Evolutionary conservation across 768 basidiomycete genomes (phyloP).

Genomic region (Psilocybe sp.): DNA sequence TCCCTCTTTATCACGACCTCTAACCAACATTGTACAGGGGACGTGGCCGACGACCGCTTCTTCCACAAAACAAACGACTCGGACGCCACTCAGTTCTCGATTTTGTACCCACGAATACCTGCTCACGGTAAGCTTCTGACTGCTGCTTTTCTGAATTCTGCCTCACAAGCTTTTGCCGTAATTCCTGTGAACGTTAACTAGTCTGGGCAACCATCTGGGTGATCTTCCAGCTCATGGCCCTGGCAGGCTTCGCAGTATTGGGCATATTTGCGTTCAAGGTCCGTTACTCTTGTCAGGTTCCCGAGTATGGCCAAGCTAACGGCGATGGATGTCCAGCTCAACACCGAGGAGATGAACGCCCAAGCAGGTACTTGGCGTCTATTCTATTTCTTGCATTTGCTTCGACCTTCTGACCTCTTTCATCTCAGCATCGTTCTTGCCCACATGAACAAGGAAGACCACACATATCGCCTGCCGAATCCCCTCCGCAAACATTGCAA

Average conservation of each 20-base stretch:
- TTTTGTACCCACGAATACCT: constrained; percentile 67
- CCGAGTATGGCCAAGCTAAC: neutral
- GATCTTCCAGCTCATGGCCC: constrained; percentile 67
- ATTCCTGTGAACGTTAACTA: constrained; percentile 21
- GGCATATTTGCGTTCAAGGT: constrained; percentile 87
- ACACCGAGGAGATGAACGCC: constrained; percentile 57
- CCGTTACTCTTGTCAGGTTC: constrained; percentile 7
- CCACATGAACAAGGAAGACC: too few relatives aligned
- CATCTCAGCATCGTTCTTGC: constrained; percentile 54
- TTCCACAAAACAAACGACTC: constrained; percentile 94
- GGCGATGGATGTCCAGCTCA: constrained; percentile 32
- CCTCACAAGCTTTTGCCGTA: neutral
- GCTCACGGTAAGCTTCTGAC: constrained; percentile 58
- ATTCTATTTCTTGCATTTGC: neutral
- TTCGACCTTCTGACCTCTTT: neutral
- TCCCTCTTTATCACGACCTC: neutral
- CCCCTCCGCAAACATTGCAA: too few relatives aligned
- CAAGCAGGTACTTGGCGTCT: constrained; percentile 57
- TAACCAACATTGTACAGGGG: constrained; percentile 51
- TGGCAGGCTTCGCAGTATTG: constrained; percentile 76
- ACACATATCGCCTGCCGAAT: too few relatives aligned
- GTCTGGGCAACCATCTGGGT: constrained; percentile 91
- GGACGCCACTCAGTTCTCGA: constrained; percentile 84
- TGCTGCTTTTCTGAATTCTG: neutral
- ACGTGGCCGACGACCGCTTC: constrained; percentile 90